Conservation (phyloP, 169 alveolate species). For the Plasmodium chabaudi region DNA sequence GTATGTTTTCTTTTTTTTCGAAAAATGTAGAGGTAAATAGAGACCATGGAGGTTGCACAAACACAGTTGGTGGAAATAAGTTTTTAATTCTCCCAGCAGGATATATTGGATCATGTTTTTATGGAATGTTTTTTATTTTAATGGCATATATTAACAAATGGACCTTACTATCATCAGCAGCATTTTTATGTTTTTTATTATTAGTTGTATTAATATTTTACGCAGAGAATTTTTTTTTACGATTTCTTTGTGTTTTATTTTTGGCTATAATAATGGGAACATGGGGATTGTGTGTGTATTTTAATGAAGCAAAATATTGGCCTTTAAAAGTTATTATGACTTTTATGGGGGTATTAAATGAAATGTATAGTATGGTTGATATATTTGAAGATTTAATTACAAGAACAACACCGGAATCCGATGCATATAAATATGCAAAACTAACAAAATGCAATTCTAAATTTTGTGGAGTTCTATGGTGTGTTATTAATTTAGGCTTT, state of each 20-base stretch:
- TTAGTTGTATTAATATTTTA: slow-evolving; percentile 77
- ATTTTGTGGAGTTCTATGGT: slow-evolving; percentile 83
- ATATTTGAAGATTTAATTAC: slow-evolving; percentile 82
- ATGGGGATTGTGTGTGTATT: slow-evolving; percentile 74
- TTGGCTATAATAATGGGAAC: slow-evolving; percentile 55
- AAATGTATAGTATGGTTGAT: slow-evolving; percentile 80
- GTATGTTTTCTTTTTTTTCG: background rate
- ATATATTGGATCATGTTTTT: slow-evolving; percentile 82
- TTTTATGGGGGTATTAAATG: slow-evolving; percentile 81
- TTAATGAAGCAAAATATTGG: slow-evolving; percentile 79
- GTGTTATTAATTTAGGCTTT: slow-evolving; percentile 67
- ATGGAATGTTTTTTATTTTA: slow-evolving; percentile 81
- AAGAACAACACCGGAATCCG: slow-evolving; percentile 81
- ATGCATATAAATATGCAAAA: slow-evolving; percentile 81
- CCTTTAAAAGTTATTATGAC: slow-evolving; percentile 80
- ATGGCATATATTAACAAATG: slow-evolving; percentile 80
- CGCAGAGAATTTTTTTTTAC: slow-evolving; percentile 78
- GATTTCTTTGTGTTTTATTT: slow-evolving; percentile 78
- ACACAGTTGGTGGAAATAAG: slow-evolving; percentile 80
- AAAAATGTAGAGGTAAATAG: slow-evolving; percentile 79
- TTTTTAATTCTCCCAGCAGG: slow-evolving; percentile 84
- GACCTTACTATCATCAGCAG: slow-evolving; percentile 79
- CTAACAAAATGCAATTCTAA: slow-evolving; percentile 80
- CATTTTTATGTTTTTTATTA: slow-evolving; percentile 78
- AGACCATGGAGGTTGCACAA: slow-evolving; percentile 83